Evolutionary conservation across 495 filamentous ascomycete species (phyloP).

Genomic region (Podospora appendiculata): DNA sequence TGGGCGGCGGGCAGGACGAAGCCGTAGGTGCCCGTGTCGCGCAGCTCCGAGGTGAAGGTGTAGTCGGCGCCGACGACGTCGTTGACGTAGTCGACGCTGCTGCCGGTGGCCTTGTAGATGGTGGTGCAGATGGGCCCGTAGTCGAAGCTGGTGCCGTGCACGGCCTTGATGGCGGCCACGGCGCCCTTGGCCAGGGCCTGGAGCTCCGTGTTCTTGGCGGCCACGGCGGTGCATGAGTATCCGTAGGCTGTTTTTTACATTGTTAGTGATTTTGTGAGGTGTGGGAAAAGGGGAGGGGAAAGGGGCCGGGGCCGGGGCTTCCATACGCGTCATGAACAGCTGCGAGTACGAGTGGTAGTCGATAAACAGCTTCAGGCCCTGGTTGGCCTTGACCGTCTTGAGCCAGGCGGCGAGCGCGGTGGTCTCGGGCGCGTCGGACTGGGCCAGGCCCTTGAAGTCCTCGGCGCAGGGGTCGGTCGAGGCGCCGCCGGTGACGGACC

Average conservation of each 20-base stretch:
- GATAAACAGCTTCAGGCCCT: constrained; percentile 50
- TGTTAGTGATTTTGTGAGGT: constrained; percentile 4
- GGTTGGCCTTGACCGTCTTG: constrained; percentile 25
- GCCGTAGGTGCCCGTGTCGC: constrained; percentile 36
- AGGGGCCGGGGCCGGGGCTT: too few species aligned
- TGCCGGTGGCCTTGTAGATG: constrained; percentile 51
- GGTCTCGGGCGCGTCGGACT: constrained; percentile 44
- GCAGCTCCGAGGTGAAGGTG: constrained; percentile 48
- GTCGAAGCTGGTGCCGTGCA: constrained; percentile 39
- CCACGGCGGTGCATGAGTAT: constrained; percentile 27
- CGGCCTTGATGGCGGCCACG: constrained; percentile 36
- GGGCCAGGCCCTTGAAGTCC: constrained; percentile 40
- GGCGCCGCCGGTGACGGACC: constrained; percentile 40
- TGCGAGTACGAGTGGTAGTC: constrained; percentile 57
- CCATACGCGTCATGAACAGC: constrained; percentile 25
- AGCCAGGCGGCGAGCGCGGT: constrained; percentile 34
- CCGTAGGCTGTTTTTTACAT: constrained; percentile 20
- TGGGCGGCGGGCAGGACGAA: constrained; percentile 50
- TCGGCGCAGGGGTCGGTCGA: constrained; percentile 45
- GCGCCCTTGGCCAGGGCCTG: constrained; percentile 31
- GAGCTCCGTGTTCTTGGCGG: constrained; percentile 41
- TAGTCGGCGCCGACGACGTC: constrained; percentile 46
- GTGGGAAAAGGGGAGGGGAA: neutral
- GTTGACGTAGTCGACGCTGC: constrained; percentile 47
- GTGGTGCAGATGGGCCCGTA: constrained; percentile 53